Base-by-base conservation (phyloP, 805 yeast genomes). In the Blastobotrys terrestris region DNA sequence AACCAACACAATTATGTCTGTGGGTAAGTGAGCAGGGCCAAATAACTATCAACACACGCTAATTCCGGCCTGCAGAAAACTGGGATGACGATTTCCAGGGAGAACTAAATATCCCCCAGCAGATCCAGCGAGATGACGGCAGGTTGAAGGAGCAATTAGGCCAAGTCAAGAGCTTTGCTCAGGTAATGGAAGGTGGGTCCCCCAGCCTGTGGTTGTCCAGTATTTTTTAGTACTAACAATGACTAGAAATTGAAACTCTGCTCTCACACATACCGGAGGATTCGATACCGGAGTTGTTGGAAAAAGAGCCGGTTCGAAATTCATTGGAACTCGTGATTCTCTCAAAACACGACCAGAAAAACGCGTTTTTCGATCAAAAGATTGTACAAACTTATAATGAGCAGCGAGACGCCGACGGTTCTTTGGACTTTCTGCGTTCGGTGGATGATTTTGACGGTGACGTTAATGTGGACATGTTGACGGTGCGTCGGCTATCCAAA, bases 71-170 rank as follows among this genome's bases (percentile, higher is more conserved):
- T 6, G 35, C 11, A n/a, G 61, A 58, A 16, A 49, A 45, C 91
- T 88, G 71, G 95, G 95, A 3, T 73, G 78, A 63, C 87, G 87
- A 67, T 72, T 87, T 63, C 51, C 57, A 56, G 39, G 66, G 63
- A 16, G 44, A 41, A 15, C 11, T 26, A 26, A 26, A 26, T 13
- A 53, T 60, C 35, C 57, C 60, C 3, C 48, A 44, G 3, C 31
- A 46, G 3, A 39, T 56, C 14, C 26, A 44, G 3, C 46, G 50
- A 14, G 39, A 45, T 47, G 53, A 53, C 49, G 58, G 51, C 5
- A 49, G 52, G 8, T 57, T 65, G 42, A 39, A 50, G n/a, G 53
- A 45, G 39, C 63, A 64, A 42, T 42, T 59, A 31, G 41, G 48
- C 31, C 39, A 42, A 31, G 61, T 60, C 39, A 45, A 45, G 39